Evolutionary conservation across 495 filamentous ascomycete genomes (phyloP), one percentile per base, ranked within the genome.

Genomic region (Pseudomonodictys pantanalensis): DNA sequence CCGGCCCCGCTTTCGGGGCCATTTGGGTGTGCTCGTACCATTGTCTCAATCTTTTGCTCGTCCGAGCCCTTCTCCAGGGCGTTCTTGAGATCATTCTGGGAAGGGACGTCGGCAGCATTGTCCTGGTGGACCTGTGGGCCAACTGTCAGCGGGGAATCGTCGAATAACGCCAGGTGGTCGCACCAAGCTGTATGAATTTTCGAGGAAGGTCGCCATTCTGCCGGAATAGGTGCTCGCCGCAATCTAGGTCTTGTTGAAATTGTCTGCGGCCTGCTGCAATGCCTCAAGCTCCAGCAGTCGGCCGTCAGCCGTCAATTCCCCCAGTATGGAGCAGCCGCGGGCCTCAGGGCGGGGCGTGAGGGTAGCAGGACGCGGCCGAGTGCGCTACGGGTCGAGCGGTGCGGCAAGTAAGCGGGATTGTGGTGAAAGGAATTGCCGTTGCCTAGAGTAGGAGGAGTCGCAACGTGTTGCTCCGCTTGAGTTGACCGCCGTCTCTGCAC

Each of bases 61-160:
- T 99, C 95, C 60, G 79, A 95, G 61, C 95, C 95, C 78, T 97
- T 97, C 74, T 99, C 95, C 65, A 99, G 79, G 79, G 96, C 91
- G 63, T 86, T 87, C 73, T 89, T 90, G 72, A 99, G 78, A 76
- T 97, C 93, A 70, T 90, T 89, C 71, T 91, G 75, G 20, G 89
- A 86, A 28, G 95, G 93, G 61, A 92, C 86, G 76, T 97, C 95
- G 43, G 91, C 86, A 51, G 90, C 79, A 77, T 95, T 97, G 81
- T 97, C 95, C 81, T 90, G 79, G 73, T 95, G 92, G 75, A 99
- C 87, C 73, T 97, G 73, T 72, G 88, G 95, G 78, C 95, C 96
- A 47, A 87, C 33, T 22, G 57, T 60, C 44, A 65, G 62, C 57
- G 12, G 10, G 2, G 33, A 22, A 38, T 33, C 20, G 38, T 17